Evolutionary conservation across 208 protist genomes (phyloP), one percentile per base, ranked within the genome.

Genomic region (Trypanosoma brucei): DNA sequence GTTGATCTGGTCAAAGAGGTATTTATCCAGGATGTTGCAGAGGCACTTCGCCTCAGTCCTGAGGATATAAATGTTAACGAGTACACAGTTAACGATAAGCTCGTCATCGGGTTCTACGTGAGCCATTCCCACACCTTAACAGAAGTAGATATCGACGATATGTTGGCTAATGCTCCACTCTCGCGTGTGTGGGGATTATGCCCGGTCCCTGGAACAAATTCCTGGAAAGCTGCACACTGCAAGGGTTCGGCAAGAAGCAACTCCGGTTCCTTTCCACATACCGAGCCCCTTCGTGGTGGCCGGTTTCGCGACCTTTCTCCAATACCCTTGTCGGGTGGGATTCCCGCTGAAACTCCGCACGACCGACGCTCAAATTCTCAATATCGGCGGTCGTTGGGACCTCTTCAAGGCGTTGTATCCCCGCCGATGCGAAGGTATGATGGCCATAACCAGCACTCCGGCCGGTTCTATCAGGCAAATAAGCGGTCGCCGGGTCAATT

Each of bases 21-120:
- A 2, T 91, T 91, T 59, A 64, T 72, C 42, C 58, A 67, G 36
- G 84, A 91, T 53, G 77, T 76, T 39, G 77, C 76, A 33, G 61
- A 66, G 11, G 75, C 71, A 1, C 76, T 91, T 0, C 22, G 58
- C 35, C 50, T 86, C 5, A 52, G 49, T 5, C 66, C 62, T 13
- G 59, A 67, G 46, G 59, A 55, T 39, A 71, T 91, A 39, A 62
- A 59, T 45, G 60, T 91, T 22, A 75, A 68, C 31, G 72, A 76
- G 64, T 79, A 77, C 58, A 52, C 65, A 13, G 66, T 84, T 3
- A 68, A 57, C 5, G 71, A 85, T 40, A 77, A 78, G 40, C 77
- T 86, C 50, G 71, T 86, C 1, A 65, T 86, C 33, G 77, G 79
- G 53, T 89, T 89, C 51, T 76, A 80, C 54, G 76, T 81, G 11